A percentile compares a stretch with the other conserved stretches of the same genome.
Evolutionary conservation across 768 basidiomycete species (phyloP).

Genomic region (Panaeolus papilionaceus): DNA sequence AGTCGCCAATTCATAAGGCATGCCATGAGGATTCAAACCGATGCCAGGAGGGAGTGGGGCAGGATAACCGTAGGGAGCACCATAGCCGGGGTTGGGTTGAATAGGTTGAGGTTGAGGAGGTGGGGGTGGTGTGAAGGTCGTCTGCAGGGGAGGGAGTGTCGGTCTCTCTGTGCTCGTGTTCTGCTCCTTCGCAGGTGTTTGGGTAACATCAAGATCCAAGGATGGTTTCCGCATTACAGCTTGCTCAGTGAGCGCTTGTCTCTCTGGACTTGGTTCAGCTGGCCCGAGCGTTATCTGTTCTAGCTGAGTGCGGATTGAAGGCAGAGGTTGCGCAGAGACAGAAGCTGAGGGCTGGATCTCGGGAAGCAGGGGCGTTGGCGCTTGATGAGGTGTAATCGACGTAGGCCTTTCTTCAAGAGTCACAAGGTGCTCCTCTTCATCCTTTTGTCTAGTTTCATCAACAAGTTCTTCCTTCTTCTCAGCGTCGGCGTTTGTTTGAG

Average conservation of each 20-base stretch:
- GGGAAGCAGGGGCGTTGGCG: not conserved
- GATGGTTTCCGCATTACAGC: slow-evolving; percentile 50
- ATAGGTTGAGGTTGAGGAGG: slow-evolving; percentile 34
- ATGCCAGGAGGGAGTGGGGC: slow-evolving; percentile 75
- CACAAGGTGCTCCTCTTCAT: slow-evolving; percentile 44
- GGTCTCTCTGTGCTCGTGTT: slow-evolving; percentile 37
- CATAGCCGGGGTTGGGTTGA: slow-evolving; percentile 62
- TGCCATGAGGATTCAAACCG: slow-evolving; percentile 74
- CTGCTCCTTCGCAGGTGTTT: slow-evolving; percentile 21
- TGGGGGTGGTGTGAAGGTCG: slow-evolving; percentile 48
- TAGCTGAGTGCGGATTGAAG: slow-evolving; percentile 42
- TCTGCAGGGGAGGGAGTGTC: slow-evolving; percentile 47
- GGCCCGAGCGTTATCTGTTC: slow-evolving; percentile 45
- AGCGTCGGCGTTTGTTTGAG: slow-evolving; percentile 28
- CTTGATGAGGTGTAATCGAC: slow-evolving; percentile 7
- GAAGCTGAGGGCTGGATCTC: not conserved
- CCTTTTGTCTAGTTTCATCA: slow-evolving; percentile 46
- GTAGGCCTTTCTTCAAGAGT: slow-evolving; percentile 30
- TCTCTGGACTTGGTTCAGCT: slow-evolving; percentile 39
- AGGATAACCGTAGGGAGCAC: slow-evolving; percentile 71
- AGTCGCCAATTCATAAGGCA: slow-evolving; percentile 83
- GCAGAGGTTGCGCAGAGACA: slow-evolving; percentile 33
- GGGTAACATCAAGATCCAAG: slow-evolving; percentile 4
- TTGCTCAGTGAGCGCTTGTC: slow-evolving; percentile 52
- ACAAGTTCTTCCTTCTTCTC: slow-evolving; percentile 52